Percentiles rank a stretch among this genome's conserved stretches.
These are phyloP conservation scores for Cyphellophora europaea DNA, from an alignment of 2,329 filamentous ascomycete species.

Conservation along the genomic window DNA sequence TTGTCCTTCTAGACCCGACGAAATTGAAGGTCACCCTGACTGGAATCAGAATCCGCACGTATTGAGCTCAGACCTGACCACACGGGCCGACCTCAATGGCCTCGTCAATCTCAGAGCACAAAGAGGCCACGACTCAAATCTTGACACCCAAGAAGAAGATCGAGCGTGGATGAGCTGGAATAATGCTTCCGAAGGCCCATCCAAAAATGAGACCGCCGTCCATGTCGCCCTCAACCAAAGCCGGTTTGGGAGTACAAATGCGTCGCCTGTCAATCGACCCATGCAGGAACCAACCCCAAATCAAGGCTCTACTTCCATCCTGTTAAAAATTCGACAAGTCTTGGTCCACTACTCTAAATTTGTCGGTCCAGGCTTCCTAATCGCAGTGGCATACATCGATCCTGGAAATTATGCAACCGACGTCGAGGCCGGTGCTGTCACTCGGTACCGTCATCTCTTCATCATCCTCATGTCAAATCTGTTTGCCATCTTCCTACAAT, in stretches of 20 bases:
- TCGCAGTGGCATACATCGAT: slow-evolving; percentile 41
- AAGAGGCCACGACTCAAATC: slow-evolving; percentile 26
- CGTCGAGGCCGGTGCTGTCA: slow-evolving; percentile 37
- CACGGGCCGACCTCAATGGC: slow-evolving; percentile 52
- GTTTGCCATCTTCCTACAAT: slow-evolving; percentile 39
- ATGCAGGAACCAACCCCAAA: no score
- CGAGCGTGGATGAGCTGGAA: no score
- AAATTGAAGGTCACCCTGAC: slow-evolving; percentile 39
- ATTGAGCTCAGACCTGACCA: slow-evolving; percentile 52
- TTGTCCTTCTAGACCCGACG: slow-evolving; percentile 54
- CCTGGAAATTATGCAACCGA: slow-evolving; percentile 42
- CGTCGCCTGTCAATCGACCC: no score
- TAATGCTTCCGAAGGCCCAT: no score
- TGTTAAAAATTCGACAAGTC: slow-evolving; percentile 1
- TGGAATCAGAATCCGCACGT: slow-evolving; percentile 55
- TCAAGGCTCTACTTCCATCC: no score
- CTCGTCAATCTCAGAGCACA: slow-evolving; percentile 49
- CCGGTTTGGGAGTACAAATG: no score
- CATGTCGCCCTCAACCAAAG: no score
- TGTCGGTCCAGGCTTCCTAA: slow-evolving; percentile 38
- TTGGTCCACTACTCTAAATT: slow-evolving; percentile 33
- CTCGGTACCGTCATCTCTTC: slow-evolving; percentile 35
- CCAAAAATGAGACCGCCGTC: no score
- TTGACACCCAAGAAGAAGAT: slow-evolving; percentile 7
- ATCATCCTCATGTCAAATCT: slow-evolving; percentile 39